Base-by-base conservation (phyloP, 331 rosid genomes). In the Malus hybrid region DNA sequence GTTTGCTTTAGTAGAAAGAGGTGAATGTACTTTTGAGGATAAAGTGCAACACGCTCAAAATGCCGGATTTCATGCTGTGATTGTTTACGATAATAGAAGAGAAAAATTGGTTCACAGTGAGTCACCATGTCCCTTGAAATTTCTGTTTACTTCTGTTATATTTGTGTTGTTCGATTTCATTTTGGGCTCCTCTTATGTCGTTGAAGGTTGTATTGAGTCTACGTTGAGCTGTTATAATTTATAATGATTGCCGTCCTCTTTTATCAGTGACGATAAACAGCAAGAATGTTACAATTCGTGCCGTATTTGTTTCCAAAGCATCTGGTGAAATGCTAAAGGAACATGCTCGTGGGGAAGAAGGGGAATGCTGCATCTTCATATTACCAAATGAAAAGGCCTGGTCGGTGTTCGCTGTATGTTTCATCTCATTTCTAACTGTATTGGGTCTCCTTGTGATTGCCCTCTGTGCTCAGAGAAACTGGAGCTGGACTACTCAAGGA, bases 401-500 rank as follows among this genome's bases (percentile, higher is more conserved):
- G 86, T 75, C 83, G 1, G 86, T 79, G 55, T 34, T 83, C n/a
- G 83, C 86, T 10, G 76, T 83, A 71, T 83, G 81, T 28, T 79
- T 79, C 44, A 61, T 79, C 50, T 79, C 86, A 32, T 83, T 83
- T 64, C 32, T 75, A 10, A 65, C 76, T 71, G 63, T 83, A 71
- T 79, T 77, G 61, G 72, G 72, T 61, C 75, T 83, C 19, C 67
- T 79, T 57, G 6, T 79, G 2, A 46, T 83, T 14, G 79, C 80
- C 20, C 53, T 79, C 56, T 79, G 72, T 75, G 55, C 72, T 11
- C 84, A 81, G 6, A 79, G 83, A 72, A 73, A 19, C 39, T 79
- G 83, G 79, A 12, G 64, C 4, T 66, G 78, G 79, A 48, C 71
- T 67, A 24, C 79, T 29, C 77, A 26, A 48, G 83, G 76, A 66